These are phyloP conservation scores for Aspergillus puulaauensis DNA, from an alignment of 2,329 filamentous ascomycete genomes.

Conservation along the genomic window DNA sequence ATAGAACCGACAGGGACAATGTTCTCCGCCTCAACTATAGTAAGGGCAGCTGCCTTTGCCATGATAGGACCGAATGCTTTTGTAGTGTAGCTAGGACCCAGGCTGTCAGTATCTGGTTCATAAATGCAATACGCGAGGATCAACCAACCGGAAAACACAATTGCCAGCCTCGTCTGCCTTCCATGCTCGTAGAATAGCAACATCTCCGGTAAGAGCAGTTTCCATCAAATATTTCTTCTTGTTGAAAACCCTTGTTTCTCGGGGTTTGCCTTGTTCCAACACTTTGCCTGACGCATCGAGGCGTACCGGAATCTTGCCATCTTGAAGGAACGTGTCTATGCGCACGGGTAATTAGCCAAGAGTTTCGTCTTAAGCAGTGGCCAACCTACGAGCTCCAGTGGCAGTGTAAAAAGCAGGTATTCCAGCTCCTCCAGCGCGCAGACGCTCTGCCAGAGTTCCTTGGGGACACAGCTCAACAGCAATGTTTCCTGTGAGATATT, in stretches of 20 bases:
- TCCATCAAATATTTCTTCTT: conserved; percentile 76
- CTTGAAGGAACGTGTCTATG: conserved; percentile 38
- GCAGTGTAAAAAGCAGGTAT: conserved; percentile 81
- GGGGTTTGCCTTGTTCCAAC: conserved; percentile 64
- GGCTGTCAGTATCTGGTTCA: neutral
- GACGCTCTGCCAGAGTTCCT: conserved; percentile 52
- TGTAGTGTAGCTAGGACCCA: conserved; percentile 58
- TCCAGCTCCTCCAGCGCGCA: conserved; percentile 70
- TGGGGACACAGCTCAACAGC: conserved; percentile 75
- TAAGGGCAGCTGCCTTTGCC: conserved; percentile 75
- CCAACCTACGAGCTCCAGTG: conserved; percentile 63
- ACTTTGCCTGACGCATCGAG: conserved; percentile 81
- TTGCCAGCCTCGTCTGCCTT: conserved; percentile 77
- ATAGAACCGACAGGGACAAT: conserved; percentile 75
- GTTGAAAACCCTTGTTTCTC: conserved; percentile 71
- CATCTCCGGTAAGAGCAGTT: conserved; percentile 71
- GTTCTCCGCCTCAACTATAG: conserved; percentile 82
- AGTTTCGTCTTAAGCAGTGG: neutral
- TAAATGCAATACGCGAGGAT: neutral
- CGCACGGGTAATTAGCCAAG: neutral
- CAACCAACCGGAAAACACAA: conserved; percentile 69
- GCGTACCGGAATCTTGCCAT: conserved; percentile 62
- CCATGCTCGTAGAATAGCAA: conserved; percentile 73
- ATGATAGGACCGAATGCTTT: conserved; percentile 74
- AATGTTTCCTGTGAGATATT: conserved; percentile 72